Base-by-base conservation (phyloP, 2,329 filamentous ascomycete species). In the Fusarium avenaceum region DNA sequence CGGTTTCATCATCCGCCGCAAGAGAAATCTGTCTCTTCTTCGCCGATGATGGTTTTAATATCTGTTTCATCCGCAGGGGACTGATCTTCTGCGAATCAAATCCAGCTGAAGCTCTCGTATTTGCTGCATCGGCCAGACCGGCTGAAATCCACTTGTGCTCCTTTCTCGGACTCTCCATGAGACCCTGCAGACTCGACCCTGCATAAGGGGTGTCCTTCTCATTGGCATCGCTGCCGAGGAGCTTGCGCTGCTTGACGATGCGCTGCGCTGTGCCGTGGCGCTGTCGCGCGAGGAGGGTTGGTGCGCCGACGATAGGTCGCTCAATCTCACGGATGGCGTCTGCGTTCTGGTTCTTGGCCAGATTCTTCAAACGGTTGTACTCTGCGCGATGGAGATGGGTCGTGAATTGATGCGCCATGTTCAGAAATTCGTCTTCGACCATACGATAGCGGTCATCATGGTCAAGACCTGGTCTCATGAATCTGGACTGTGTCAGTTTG, bases 401-500 rank as follows among this genome's bases (percentile, higher is more conserved):
- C 0, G 92, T 95, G 77, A 92, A 95, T 4, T 83, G 80, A 52
- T 88, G 86, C 0, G 92, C 92, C 0, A 89, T 86, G 17, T 85
- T 80, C 20, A 90, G 80, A 66, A 96, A 88, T 70, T 95, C 92
- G 72, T 96, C 92, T 77, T 95, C 92, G 0, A 96, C 92, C 90
- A 95, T 94, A 72, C 92, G 89, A 77, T 88, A 95, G 55, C 80
- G 80, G 74, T 94, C 91, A 76, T 96, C 92, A n/a, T 84, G 78
- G 6, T 85, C 81, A n/a, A 86, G 77, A 4, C 89, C 89, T 46
- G 88, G 83, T 4, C 82, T 80, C 90, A 95, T 94, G 75, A 84
- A 84, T 30, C 87, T 89, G 54, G 19, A 11, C 13, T 32, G 30
- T 20, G 22, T 65, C 7, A 51, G 45, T 4, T 9, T 20, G 15